Evolutionary conservation across 495 filamentous ascomycete genomes (phyloP), one percentile per base, ranked within the genome.

Genomic region (Xylaria longipes): DNA sequence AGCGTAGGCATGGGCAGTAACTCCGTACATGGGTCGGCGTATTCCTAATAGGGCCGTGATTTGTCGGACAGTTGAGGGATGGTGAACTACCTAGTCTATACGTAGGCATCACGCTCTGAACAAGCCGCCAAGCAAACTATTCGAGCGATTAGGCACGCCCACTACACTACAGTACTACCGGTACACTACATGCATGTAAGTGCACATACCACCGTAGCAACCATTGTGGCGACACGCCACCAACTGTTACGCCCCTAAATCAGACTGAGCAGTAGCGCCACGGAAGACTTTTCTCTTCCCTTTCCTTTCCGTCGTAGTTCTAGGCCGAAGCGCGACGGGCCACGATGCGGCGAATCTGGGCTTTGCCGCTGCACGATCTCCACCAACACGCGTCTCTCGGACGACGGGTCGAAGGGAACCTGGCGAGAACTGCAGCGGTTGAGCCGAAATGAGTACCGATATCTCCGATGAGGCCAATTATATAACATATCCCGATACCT

Each of bases 191-290:
- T n/a, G 54, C 54, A 58, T 31, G 31, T 60, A 60, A 7, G 35
- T 29, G 60, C 54, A 58, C 65, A 52, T 60, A 60, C 25, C 27
- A 69, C 31, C 9, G 66, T 69, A 2, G 54, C 41, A 69, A 20
- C 43, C 35, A 37, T 69, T 60, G 66, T 69, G 66, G 66, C 66
- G 66, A 61, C 54, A 35, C 25, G 63, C 65, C 35, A 68, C 35
- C 45, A 22, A 68, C 25, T 29, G 52, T 69, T 69, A 22, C 66
- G 61, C 31, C 45, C 56, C 52, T 33, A 48, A 58, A 22, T 41
- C 65, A 68, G 45, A 29, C 65, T 9, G 54, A 3, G 35, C 52
- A 46, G 50, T 58, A 68, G 65, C 39, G 65, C 7, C 39, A 45
- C 52, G 52, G 65, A 52, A 58, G 65, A 25, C 54, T 58, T 57